Conservation (phyloP, 768 basidiomycete genomes). For the Tulasnella sp. region DNA sequence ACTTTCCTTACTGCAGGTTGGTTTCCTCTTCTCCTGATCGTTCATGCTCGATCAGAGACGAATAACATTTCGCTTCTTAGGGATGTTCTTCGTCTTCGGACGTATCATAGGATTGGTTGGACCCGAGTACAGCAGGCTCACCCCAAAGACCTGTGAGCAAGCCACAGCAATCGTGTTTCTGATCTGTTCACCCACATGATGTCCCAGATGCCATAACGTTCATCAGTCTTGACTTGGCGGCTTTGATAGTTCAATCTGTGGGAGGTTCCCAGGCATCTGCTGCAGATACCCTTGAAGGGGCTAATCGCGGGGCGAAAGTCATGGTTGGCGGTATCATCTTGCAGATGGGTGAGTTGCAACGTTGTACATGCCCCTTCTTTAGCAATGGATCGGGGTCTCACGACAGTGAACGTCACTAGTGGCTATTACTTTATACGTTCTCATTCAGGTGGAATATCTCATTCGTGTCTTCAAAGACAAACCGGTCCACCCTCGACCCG, state of each 20-base stretch:
- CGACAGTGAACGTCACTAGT: not conserved
- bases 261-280: slow-evolving; percentile 30
- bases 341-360: slow-evolving; percentile 36
- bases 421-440: slow-evolving; percentile 32
- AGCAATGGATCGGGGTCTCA: not conserved
- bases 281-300: slow-evolving; percentile 17
- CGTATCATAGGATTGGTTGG: slow-evolving; percentile 22
- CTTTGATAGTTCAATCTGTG: slow-evolving; percentile 26
- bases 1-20: slow-evolving; percentile 34
- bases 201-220: slow-evolving; percentile 28
- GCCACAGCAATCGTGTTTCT: not conserved
- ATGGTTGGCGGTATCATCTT: slow-evolving; percentile 34
- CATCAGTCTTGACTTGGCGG: slow-evolving; percentile 7
- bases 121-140: slow-evolving; percentile 32
- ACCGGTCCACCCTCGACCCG: slow-evolving; percentile 21
- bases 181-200: not conserved
- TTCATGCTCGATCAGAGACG: not conserved
- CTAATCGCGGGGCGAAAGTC: slow-evolving; percentile 23
- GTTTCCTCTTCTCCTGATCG: not conserved
- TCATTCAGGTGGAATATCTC: slow-evolving; percentile 31
- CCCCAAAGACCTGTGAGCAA: slow-evolving; percentile 25
- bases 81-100: slow-evolving; percentile 34
- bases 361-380: not conserved
- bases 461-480: slow-evolving; percentile 24
- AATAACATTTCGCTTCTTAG: not conserved